Base-by-base conservation (phyloP, 345 rosid genomes). In the Luvunga scandens region DNA sequence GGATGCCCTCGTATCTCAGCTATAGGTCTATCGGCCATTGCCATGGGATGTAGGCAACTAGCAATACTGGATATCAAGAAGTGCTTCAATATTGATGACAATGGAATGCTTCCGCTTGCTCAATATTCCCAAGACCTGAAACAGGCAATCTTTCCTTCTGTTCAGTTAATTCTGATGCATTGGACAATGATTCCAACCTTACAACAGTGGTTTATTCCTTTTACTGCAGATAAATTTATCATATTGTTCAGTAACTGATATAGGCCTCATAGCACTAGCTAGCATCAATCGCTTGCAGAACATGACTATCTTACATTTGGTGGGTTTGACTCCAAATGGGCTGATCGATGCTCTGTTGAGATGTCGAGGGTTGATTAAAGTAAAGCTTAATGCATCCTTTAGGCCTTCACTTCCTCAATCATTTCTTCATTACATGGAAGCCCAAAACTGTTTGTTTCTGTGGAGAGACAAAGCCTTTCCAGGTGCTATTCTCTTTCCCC, bases 121-220 rank as follows among this genome's bases (percentile, higher is more conserved):
- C 92, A 83, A 76, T 86, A 88, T 73, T 91, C 90, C 60, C 95
- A 90, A 79, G 87, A 86, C 87, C 92, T 91, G 30, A 82, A 86
- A 87, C 93, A 89, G 83, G 93, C 85, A 80, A 1, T 12, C 27
- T 31, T 6, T 9, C 2, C 25, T 48, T 45, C 69, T 59, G 36
- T 12, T 39, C 50, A 45, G n/a, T 53, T 48, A 22, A 65, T 9
- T 34, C 28, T 21, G 36, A 19, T 36, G 33, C 36, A 36, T 28
- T 5, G 8, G 21, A 30, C 55, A 33, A 60, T 55, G 13, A 72
- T 36, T 48, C 22, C 36, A 30, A 70, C 4, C 33, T 33, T n/a
- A 71, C 50, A 63, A 63, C 67, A 6, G 10, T 45, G 57, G 6
- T 72, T 69, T 50, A 9, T 55, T 56, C 36, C 56, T 81, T 59